These are phyloP conservation scores for Backusella tuberculispora DNA, from an alignment of 192 early-diverging fungal genomes.

Conservation along the genomic window DNA sequence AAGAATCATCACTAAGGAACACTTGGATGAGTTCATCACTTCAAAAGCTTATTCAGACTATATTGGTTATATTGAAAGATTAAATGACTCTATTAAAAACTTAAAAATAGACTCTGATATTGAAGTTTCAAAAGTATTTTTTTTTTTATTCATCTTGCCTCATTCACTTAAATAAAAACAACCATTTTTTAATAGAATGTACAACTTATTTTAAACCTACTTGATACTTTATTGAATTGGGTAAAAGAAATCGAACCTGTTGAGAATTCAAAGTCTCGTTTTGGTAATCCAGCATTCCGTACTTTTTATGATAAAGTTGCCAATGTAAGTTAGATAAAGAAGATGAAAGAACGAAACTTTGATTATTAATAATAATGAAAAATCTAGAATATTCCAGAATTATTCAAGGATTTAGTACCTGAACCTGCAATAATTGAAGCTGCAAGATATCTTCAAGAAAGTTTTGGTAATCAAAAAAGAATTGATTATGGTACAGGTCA, in stretches of 20 bases:
- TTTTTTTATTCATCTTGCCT: neutral
- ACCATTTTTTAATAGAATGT: conserved; percentile 40
- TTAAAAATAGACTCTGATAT: conserved; percentile 57
- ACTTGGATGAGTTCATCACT: conserved; percentile 76
- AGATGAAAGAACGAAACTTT: too few relatives aligned
- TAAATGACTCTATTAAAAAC: conserved; percentile 80
- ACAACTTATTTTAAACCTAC: conserved; percentile 60
- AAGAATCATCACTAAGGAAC: conserved; percentile 83
- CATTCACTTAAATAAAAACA: neutral
- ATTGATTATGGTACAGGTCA: conserved; percentile 99
- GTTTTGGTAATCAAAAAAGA: conserved; percentile 89
- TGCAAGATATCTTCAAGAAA: conserved; percentile 76
- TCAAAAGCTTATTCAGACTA: conserved; percentile 67
- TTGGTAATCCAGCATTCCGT: conserved; percentile 95
- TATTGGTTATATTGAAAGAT: conserved; percentile 67
- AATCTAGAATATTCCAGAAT: neutral
- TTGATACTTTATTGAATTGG: conserved; percentile 68
- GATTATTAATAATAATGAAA: neutral
- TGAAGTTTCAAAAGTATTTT: conserved; percentile 53
- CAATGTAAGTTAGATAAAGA: conserved; percentile 48
- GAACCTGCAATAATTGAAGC: conserved; percentile 53
- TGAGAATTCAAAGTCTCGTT: conserved; percentile 78
- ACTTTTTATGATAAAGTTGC: conserved; percentile 81
- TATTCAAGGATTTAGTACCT: neutral
- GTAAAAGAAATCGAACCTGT: conserved; percentile 72